These are phyloP conservation scores for Ceratocystis papillata DNA, from an alignment of 2,329 filamentous ascomycete species.

Conservation along the genomic window DNA sequence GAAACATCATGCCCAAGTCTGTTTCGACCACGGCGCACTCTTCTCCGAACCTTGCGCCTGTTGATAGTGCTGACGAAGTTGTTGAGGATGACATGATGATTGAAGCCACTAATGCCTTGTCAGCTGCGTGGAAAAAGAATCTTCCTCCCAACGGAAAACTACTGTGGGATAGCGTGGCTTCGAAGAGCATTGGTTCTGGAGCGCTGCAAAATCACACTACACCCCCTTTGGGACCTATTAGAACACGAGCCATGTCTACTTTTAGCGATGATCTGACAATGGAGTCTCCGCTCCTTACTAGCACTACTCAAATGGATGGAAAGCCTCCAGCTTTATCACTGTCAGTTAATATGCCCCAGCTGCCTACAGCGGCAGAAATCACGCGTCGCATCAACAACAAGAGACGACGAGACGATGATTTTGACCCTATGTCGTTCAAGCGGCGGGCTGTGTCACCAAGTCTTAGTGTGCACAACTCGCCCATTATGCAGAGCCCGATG, in stretches of 20 bases:
- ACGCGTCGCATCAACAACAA: constrained; percentile 69
- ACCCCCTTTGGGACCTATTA: constrained; percentile 54
- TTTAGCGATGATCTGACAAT: constrained; percentile 61
- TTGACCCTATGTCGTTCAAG: constrained; percentile 81
- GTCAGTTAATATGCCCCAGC: constrained; percentile 28
- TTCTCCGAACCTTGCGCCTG: constrained; percentile 56
- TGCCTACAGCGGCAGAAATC: constrained; percentile 60
- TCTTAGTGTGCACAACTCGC: constrained; percentile 82
- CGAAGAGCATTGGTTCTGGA: constrained; percentile 43
- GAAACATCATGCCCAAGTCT: constrained; percentile 32
- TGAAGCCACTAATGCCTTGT: constrained; percentile 40
- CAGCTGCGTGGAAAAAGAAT: constrained; percentile 29
- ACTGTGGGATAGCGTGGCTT: constrained; percentile 19
- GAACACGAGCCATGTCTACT: constrained; percentile 49
- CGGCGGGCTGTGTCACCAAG: constrained; percentile 82
- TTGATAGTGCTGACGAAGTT: constrained; percentile 57
- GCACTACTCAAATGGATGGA: constrained; percentile 4
- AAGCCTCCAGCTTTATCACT: constrained; percentile 20
- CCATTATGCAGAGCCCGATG: constrained; percentile 72
- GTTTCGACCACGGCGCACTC: constrained; percentile 50
- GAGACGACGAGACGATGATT: constrained; percentile 80
- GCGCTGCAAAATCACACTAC: constrained; percentile 36
- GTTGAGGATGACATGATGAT: constrained; percentile 59
- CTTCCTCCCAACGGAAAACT: constrained; percentile 19
- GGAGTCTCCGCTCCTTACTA: constrained; percentile 50